Conservation (phyloP, 164 flowering plant genomes). For the Akebia trifoliata region DNA sequence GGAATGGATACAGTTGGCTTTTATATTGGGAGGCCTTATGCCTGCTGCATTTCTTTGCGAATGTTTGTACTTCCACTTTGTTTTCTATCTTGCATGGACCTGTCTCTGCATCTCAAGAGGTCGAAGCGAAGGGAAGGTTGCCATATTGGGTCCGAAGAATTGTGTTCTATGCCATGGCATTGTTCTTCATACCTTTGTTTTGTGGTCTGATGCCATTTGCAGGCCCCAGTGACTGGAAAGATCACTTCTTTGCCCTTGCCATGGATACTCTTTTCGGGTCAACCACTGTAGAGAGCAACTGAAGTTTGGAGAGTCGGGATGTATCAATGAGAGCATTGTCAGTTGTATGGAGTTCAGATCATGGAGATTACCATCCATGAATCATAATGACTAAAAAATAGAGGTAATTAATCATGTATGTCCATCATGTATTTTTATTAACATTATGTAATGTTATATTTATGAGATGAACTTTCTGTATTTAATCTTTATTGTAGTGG, state of each 20-base stretch:
- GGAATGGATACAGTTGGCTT: conserved; percentile 77
- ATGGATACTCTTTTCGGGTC: conserved; percentile 6
- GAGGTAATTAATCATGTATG: no score
- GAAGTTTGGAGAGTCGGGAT: background rate
- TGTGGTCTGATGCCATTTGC: conserved; percentile 89
- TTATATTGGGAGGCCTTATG: conserved; percentile 70
- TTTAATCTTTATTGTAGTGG: no score
- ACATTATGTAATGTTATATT: no score
- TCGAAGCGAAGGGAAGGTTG: conserved; percentile 15
- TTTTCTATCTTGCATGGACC: conserved; percentile 63
- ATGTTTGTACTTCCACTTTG: conserved; percentile 37
- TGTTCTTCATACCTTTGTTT: conserved; percentile 51
- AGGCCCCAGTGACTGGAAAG: conserved; percentile 56
- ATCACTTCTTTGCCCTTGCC: conserved; percentile 34
- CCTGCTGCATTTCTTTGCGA: conserved; percentile 60
- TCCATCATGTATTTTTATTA: no score
- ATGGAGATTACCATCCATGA: no score
- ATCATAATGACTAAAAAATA: no score
- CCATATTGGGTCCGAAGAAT: conserved; percentile 56
- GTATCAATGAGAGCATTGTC: no score
- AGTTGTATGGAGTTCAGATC: no score
- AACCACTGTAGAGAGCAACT: conserved; percentile 4
- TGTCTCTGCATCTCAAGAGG: conserved; percentile 28
- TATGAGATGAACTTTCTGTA: no score
- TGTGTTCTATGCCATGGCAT: conserved; percentile 35